Evolutionary conservation across 1,139 yeast species (phyloP), one percentile per base, ranked within the genome.

Genomic region (Ashbya aceris): DNA sequence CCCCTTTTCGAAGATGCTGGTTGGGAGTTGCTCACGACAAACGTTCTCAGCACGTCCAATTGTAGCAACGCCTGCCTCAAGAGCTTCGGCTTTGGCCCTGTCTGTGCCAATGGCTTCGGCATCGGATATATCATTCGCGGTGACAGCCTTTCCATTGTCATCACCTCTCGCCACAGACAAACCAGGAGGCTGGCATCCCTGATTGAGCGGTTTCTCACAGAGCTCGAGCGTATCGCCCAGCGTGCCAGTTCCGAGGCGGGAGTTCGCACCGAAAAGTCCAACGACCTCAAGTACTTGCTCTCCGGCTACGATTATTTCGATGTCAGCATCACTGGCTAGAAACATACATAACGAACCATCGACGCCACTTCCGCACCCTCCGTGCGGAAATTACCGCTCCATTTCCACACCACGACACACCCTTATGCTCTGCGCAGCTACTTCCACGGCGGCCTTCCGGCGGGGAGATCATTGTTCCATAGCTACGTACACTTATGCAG

Each of bases 21-120:
- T 11, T 78, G 84, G 84, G 76, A 72, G 48, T 67, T 71, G 59
- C 67, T 87, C 46, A 85, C 85, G 57, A 76, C 71, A 49, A 72
- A 89, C 59, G 61, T 79, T 56, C 59, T 77, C 60, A 69, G 86
- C 56, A 67, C 94, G 47, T 71, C 86, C 56, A 66, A 74, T 67
- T 79, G 85, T 61, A 96, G 96, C 43, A 87, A 87, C 60, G 95
- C 96, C 6, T 77, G 95, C 1, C 70, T 87, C 49, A 75, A 89
- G 53, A 73, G 83, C 47, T 87, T 87, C 65, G 96, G 96, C 0
- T 87, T 87, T 65, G 96, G 96, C 4, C 96, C 96, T 2, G 89
- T 84, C 6, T 75, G 86, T 29, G 79, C 93, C 17, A 86, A 83
- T 55, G 96, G 96, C 11, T 87, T 83, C 65, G 96, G 96, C 26